phyloP scores from a whole-genome alignment of 2,329 filamentous ascomycete genomes.

The Hymenoscyphus fructigenus region DNA sequence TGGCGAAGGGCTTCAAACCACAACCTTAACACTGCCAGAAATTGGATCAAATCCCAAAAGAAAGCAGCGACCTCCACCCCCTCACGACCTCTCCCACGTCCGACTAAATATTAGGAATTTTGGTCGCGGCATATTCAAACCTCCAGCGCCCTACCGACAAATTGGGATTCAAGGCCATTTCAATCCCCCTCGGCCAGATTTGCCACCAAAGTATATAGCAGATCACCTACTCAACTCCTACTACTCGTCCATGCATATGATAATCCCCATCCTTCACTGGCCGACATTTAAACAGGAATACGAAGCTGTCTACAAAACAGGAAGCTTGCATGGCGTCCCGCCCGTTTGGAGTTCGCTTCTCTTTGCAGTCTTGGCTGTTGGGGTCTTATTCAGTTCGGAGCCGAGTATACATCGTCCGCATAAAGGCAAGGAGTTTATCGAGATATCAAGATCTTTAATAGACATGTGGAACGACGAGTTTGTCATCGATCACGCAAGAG shows the following conservation, averaged over 20 bases:
- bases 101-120: constrained; percentile 71
- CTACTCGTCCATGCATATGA: constrained; percentile 71
- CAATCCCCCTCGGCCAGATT: constrained; percentile 55
- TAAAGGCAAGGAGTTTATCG: constrained; percentile 66
- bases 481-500: constrained; percentile 71
- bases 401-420: constrained; percentile 53
- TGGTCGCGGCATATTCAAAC: constrained; percentile 77
- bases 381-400: constrained; percentile 68
- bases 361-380: constrained; percentile 80
- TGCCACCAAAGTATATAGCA: constrained; percentile 69
- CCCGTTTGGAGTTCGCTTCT: constrained; percentile 77
- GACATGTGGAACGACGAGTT: constrained; percentile 82
- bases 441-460: constrained; percentile 66
- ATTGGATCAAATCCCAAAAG: constrained; percentile 65
- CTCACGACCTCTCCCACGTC: constrained; percentile 70
- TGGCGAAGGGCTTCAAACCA: constrained; percentile 39
- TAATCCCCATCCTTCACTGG: constrained; percentile 87
- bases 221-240: constrained; percentile 77
- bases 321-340: constrained; percentile 58
- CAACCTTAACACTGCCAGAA: constrained; percentile 58
- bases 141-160: constrained; percentile 66
- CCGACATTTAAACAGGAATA: constrained; percentile 75
- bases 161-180: constrained; percentile 48
- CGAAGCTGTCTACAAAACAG: constrained; percentile 70
- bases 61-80: constrained; percentile 57